These are phyloP conservation scores for Cudoniella acicularis DNA, from an alignment of 495 filamentous ascomycete genomes.

Conservation along the genomic window DNA sequence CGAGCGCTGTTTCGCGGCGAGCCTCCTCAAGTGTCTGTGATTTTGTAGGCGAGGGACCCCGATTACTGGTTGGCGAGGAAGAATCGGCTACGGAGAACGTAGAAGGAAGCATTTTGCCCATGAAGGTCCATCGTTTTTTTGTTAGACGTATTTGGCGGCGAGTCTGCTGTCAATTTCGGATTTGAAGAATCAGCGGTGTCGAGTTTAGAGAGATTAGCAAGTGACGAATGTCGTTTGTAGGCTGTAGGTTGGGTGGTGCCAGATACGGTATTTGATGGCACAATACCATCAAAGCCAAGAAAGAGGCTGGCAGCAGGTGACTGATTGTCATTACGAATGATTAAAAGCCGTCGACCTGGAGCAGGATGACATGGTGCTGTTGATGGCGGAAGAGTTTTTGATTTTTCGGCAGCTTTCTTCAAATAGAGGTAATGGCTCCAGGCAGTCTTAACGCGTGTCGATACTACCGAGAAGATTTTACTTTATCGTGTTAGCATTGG, in stretches of 20 bases:
- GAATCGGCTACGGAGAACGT: slow-evolving; percentile 25
- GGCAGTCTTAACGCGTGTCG: slow-evolving; percentile 62
- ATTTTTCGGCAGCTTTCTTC: slow-evolving; percentile 57
- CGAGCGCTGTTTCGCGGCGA: slow-evolving; percentile 25
- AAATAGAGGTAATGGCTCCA: slow-evolving; percentile 81
- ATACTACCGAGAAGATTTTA: slow-evolving; percentile 67
- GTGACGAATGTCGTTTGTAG: slow-evolving; percentile 35
- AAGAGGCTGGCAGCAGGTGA: slow-evolving; percentile 43
- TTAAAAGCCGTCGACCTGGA: slow-evolving; percentile 85
- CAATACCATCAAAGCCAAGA: slow-evolving; percentile 61
- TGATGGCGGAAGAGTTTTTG: slow-evolving; percentile 56
- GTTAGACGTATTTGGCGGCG: slow-evolving; percentile 16
- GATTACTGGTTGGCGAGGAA: slow-evolving; percentile 39
- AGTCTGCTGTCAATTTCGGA: slow-evolving; percentile 17
- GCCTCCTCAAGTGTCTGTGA: slow-evolving; percentile 23
- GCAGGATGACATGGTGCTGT: slow-evolving; percentile 83
- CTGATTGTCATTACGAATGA: slow-evolving; percentile 75
- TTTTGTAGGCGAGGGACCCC: slow-evolving; percentile 28
- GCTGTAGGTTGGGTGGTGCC: slow-evolving; percentile 34
- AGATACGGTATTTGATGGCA: slow-evolving; percentile 30
- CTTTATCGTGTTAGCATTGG: slow-evolving; percentile 18
- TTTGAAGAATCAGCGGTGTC: slow-evolving; percentile 3
- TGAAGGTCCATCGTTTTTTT: slow-evolving; percentile 68
- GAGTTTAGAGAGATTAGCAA: slow-evolving; percentile 17
- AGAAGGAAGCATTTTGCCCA: slow-evolving; percentile 66